Evolutionary conservation across 208 protist genomes (phyloP).

Genomic region (Trypanosoma cruzi): DNA sequence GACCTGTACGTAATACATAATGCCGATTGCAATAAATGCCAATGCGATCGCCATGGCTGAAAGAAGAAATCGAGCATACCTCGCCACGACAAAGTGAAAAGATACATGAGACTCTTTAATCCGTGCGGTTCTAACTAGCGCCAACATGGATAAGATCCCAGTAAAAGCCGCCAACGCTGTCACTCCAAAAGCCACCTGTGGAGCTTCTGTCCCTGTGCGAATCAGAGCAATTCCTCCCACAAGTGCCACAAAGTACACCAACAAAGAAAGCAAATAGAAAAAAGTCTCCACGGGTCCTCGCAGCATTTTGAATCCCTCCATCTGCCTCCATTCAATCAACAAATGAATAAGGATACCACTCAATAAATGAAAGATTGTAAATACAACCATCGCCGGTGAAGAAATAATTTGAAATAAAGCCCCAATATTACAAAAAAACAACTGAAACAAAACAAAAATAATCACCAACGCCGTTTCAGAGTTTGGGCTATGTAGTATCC

Average conservation of each 20-base stretch:
- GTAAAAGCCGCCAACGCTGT: conserved; percentile 27
- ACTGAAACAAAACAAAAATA: conserved; percentile 42
- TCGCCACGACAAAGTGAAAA: conserved; percentile 32
- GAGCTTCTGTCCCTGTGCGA: conserved; percentile 18
- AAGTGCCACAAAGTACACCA: conserved; percentile 36
- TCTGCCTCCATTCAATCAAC: conserved; percentile 43
- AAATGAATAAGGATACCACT: conserved; percentile 50
- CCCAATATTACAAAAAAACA: conserved; percentile 35
- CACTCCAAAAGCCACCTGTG: conserved; percentile 17
- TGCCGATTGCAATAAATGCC: conserved; percentile 20
- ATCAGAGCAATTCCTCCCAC: conserved; percentile 23
- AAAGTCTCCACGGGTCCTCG: conserved; percentile 39
- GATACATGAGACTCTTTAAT: conserved; percentile 16
- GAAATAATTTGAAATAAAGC: conserved; percentile 30
- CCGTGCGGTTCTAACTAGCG: conserved; percentile 58
- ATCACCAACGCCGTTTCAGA: conserved; percentile 56
- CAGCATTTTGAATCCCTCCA: conserved; percentile 35
- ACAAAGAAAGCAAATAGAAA: conserved; percentile 37
- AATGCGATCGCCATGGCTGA: conserved; percentile 31
- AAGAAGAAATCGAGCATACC: conserved; percentile 39
- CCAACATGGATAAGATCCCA: conserved; percentile 33
- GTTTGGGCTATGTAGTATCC: conserved; percentile 58
- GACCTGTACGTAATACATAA: conserved; percentile 10
- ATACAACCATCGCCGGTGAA: conserved; percentile 22
- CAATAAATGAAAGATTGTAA: conserved; percentile 46